A percentile compares a stretch with the other conserved stretches of the same genome.
phyloP scores from a whole-genome alignment of 768 basidiomycete species.

The Termitomyces titanicus region DNA sequence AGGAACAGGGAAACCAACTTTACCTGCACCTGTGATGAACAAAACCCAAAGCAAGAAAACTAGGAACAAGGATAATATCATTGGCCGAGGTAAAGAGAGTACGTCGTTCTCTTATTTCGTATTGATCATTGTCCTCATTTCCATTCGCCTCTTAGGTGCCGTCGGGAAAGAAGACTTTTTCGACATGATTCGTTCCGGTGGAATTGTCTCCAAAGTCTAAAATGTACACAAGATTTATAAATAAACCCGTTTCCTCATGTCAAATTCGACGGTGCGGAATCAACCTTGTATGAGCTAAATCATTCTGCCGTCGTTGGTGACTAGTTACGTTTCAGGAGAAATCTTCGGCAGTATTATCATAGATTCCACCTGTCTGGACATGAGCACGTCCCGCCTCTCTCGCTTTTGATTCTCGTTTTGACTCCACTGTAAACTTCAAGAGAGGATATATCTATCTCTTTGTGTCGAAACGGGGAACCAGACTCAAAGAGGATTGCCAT shows the following conservation, averaged over 20 bases:
- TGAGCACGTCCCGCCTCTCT: too few relatives aligned
- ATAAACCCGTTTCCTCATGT: neutral
- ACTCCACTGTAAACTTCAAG: too few relatives aligned
- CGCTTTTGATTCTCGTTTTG: too few relatives aligned
- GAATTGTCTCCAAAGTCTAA: slow-evolving; percentile 70
- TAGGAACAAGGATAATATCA: slow-evolving; percentile 50
- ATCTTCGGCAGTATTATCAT: neutral
- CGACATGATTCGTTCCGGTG: slow-evolving; percentile 79
- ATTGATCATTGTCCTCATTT: slow-evolving; percentile 6
- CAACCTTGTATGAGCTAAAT: neutral
- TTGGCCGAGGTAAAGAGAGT: slow-evolving; percentile 60
- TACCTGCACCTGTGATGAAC: slow-evolving; percentile 61
- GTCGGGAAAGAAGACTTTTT: slow-evolving; percentile 76
- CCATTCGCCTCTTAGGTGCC: slow-evolving; percentile 30
- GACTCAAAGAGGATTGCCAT: slow-evolving; percentile 48
- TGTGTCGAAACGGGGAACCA: too few relatives aligned
- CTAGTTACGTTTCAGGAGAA: neutral
- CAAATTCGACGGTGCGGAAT: slow-evolving; percentile 4
- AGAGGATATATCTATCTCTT: neutral
- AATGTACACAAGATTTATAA: neutral
- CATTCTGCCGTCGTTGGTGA: neutral
- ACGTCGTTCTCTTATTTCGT: slow-evolving; percentile 15
- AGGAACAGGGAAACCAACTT: slow-evolving; percentile 70
- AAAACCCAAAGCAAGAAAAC: slow-evolving; percentile 40
- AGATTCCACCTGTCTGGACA: too few relatives aligned